These are phyloP conservation scores for Betula pendula DNA, from an alignment of 306 rosid species.

Conservation along the genomic window DNA sequence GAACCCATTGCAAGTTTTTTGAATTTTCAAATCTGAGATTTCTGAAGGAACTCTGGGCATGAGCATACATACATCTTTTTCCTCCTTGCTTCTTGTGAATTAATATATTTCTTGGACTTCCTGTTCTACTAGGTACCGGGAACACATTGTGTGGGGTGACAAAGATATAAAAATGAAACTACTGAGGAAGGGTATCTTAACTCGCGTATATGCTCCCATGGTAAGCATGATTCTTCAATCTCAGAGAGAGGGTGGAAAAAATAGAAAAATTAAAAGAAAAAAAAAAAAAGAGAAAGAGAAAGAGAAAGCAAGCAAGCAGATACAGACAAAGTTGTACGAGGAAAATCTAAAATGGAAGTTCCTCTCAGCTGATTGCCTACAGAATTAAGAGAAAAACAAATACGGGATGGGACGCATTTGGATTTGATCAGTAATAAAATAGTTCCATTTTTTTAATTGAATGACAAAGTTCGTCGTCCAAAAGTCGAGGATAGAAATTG, in stretches of 20 bases:
- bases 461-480: neutral
- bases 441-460: neutral
- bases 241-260: neutral
- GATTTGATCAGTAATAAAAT: neutral
- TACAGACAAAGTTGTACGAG: neutral
- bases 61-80: neutral
- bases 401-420: neutral
- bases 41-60: neutral
- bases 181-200: slow-evolving; percentile 85
- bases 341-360: neutral
- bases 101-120: slow-evolving; percentile 16
- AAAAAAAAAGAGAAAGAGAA: neutral
- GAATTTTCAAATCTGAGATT: neutral
- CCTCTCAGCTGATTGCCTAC: neutral
- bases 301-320: neutral
- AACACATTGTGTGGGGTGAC: slow-evolving; percentile 95
- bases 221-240: slow-evolving; percentile 42
- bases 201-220: slow-evolving; percentile 87
- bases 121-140: slow-evolving; percentile 66
- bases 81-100: neutral
- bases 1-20: neutral
- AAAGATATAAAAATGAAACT: slow-evolving; percentile 74
- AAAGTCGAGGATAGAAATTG: neutral
- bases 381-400: neutral
- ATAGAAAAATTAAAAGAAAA: neutral